phyloP scores from a whole-genome alignment of 495 filamentous ascomycete species.

The Evernia prunastri region DNA sequence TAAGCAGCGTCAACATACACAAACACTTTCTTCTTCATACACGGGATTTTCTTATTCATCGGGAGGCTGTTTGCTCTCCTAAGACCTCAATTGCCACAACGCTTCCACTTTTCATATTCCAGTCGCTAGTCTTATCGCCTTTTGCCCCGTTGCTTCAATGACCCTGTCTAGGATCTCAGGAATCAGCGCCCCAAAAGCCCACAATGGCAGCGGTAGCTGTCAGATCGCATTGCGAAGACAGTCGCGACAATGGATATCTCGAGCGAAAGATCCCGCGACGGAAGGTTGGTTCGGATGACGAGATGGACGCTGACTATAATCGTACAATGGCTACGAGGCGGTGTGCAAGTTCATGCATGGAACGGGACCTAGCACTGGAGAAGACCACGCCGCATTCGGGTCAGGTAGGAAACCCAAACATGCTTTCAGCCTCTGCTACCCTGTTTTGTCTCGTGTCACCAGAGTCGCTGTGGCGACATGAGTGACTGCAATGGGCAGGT shows the following conservation, averaged over 20 bases:
- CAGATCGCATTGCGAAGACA: conserved; percentile 22
- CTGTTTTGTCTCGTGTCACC: background rate
- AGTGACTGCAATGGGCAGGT: background rate
- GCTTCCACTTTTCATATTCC: background rate
- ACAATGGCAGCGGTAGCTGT: conserved; percentile 28
- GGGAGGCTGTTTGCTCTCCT: conserved; percentile 15
- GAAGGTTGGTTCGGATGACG: conserved; percentile 28
- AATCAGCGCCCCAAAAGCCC: conserved; percentile 13
- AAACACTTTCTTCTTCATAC: background rate
- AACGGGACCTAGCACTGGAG: conserved; percentile 16
- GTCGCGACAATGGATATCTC: conserved; percentile 22
- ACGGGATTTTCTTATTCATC: background rate
- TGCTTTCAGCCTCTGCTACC: conserved; percentile 9
- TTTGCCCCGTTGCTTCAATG: conserved; percentile 19
- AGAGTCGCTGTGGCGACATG: background rate
- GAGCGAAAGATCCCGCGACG: conserved; percentile 19
- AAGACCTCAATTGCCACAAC: conserved; percentile 1
- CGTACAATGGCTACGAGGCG: conserved; percentile 14
- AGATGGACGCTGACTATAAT: background rate
- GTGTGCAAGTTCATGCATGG: conserved; percentile 24
- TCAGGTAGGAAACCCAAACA: conserved; percentile 18
- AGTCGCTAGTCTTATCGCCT: conserved; percentile 3
- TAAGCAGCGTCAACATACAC: conserved; percentile 1
- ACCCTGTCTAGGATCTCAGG: conserved; percentile 14
- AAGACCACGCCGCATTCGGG: conserved; percentile 11